Percentiles rank a stretch among this genome's conserved stretches.
phyloP scores from a whole-genome alignment of 2,329 filamentous ascomycete genomes.

The Colletotrichum agaves region DNA sequence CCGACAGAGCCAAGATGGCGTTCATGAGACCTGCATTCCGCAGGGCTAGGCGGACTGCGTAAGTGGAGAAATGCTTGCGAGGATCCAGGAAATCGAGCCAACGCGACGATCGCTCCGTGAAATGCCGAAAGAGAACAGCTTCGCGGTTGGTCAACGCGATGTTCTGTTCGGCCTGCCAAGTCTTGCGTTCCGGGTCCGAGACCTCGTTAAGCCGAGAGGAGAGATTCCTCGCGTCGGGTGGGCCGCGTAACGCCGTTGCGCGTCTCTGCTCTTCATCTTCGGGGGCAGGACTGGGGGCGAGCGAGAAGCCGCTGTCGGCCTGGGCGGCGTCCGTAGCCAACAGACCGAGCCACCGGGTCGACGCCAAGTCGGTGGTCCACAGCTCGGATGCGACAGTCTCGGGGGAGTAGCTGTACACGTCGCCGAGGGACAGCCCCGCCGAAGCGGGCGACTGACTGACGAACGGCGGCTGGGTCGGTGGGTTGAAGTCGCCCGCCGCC shows the following conservation, averaged over 20 bases:
- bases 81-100: constrained; percentile 48
- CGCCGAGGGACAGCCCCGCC: constrained; percentile 27
- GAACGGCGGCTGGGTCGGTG: constrained; percentile 6
- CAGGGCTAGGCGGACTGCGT: constrained; percentile 51
- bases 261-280: constrained; percentile 29
- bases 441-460: constrained; percentile 16
- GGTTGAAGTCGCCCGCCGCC: neutral
- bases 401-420: constrained; percentile 40
- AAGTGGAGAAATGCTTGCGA: constrained; percentile 45
- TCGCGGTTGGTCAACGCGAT: constrained; percentile 42
- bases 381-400: constrained; percentile 44
- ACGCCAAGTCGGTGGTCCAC: constrained; percentile 44
- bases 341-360: constrained; percentile 47
- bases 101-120: constrained; percentile 40
- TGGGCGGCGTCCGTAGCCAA: constrained; percentile 46
- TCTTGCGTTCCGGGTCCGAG: constrained; percentile 41
- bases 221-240: constrained; percentile 19
- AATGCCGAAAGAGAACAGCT: constrained; percentile 44
- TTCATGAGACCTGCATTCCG: constrained; percentile 67
- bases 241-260: neutral
- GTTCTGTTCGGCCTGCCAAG: constrained; percentile 43
- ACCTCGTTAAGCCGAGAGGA: constrained; percentile 18
- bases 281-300: constrained; percentile 39
- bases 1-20: constrained; percentile 65
- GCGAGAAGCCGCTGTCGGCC: constrained; percentile 45